Evolutionary conservation across 495 filamentous ascomycete species (phyloP).

Genomic region (Tuber borchii): DNA sequence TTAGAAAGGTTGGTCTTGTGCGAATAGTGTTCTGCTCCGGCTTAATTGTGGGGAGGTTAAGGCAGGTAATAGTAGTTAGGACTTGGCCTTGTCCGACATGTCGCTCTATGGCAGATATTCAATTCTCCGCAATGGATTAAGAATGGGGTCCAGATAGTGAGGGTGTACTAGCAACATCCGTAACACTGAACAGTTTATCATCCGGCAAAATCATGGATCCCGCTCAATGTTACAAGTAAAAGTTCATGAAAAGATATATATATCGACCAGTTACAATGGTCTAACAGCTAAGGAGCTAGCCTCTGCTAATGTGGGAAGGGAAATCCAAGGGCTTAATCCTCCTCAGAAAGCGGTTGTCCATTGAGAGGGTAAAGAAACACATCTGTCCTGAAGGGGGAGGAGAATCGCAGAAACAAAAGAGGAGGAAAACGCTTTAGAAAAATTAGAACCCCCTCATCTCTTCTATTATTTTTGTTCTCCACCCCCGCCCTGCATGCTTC

Average conservation of each 20-base stretch:
- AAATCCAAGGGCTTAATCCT: not conserved
- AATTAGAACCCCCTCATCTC: not conserved
- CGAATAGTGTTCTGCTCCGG: not conserved
- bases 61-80: not conserved
- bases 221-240: too few species aligned
- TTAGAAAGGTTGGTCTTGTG: not conserved
- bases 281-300: not conserved
- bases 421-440: not conserved
- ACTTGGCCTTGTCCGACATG: not conserved
- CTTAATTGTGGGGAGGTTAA: too few species aligned
- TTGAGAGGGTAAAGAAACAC: not conserved
- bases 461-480: not conserved
- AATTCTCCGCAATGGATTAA: fast-evolving
- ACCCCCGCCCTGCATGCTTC: not conserved
- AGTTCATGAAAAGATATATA: not conserved
- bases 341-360: not conserved
- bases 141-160: too few species aligned
- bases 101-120: not conserved
- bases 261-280: not conserved
- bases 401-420: not conserved
- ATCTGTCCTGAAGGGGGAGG: not conserved
- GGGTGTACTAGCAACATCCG: not conserved
- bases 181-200: not conserved
- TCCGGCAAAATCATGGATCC: not conserved
- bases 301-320: not conserved